Percentiles rank a stretch among this genome's conserved stretches.
Conservation (phyloP, 768 basidiomycete species). For the Sarcodon sp. region DNA sequence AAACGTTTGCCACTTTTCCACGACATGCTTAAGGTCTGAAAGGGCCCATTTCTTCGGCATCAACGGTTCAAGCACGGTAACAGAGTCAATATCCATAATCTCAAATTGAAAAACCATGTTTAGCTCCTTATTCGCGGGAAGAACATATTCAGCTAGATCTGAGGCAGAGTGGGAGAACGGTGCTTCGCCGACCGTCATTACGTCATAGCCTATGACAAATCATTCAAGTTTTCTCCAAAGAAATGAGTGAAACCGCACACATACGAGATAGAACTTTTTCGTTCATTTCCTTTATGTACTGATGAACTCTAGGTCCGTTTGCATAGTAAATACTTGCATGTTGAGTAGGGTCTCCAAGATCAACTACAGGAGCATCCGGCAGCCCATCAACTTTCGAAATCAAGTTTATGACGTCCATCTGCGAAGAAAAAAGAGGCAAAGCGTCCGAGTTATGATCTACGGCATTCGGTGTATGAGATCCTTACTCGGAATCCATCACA, state of each 20-base stretch:
- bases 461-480: not conserved
- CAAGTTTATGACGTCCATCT: slow-evolving; percentile 66
- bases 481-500: slow-evolving; percentile 65
- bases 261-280: slow-evolving; percentile 43
- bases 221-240: not conserved
- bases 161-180: slow-evolving; percentile 42
- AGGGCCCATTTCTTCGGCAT: slow-evolving; percentile 36
- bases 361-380: slow-evolving; percentile 51
- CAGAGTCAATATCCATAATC: slow-evolving; percentile 42
- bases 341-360: slow-evolving; percentile 38
- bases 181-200: slow-evolving; percentile 58
- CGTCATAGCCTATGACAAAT: slow-evolving; percentile 27
- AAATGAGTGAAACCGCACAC: slow-evolving; percentile 12
- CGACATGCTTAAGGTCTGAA: slow-evolving; percentile 31
- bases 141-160: slow-evolving; percentile 40
- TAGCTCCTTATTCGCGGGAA: slow-evolving; percentile 45
- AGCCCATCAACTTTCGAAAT: slow-evolving; percentile 51
- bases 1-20: slow-evolving; percentile 40
- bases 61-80: slow-evolving; percentile 25
- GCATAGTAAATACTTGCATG: slow-evolving; percentile 38
- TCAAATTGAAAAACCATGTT: slow-evolving; percentile 60
- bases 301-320: slow-evolving; percentile 56
- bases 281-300: slow-evolving; percentile 59
- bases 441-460: not conserved
- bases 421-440: slow-evolving; percentile 1